Percentiles rank a stretch among this genome's conserved stretches.
Conservation (phyloP, 768 basidiomycete species). For the Phlebiopsis gigantea region DNA sequence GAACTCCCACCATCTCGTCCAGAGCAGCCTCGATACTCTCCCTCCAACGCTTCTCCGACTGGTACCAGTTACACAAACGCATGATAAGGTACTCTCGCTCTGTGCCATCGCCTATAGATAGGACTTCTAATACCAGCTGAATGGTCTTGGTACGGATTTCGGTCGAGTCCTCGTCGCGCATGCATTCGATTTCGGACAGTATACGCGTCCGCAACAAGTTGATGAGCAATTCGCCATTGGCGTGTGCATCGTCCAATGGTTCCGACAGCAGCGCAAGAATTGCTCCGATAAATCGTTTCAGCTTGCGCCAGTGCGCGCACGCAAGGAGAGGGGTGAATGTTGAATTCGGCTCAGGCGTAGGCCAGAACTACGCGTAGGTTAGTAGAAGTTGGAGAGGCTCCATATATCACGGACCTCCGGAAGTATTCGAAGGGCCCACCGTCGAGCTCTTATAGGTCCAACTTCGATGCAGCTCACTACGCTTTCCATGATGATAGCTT, state of each 20-base stretch:
- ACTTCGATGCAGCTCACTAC: constrained; percentile 43
- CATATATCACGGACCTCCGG: constrained; percentile 38
- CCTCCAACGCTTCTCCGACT: constrained; percentile 37
- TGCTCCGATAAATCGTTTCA: constrained; percentile 35
- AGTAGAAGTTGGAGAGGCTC: background rate
- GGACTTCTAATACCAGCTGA: constrained; percentile 37
- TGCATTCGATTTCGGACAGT: constrained; percentile 41
- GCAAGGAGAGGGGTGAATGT: constrained; percentile 40
- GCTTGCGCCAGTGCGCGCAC: constrained; percentile 42
- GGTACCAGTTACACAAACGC: constrained; percentile 33
- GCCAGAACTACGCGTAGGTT: constrained; percentile 37
- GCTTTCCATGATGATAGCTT: constrained; percentile 40
- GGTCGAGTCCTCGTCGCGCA: constrained; percentile 26
- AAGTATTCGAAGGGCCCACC: constrained; percentile 45
- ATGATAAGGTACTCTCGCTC: constrained; percentile 16
- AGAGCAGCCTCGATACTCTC: constrained; percentile 35
- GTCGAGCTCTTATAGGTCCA: constrained; percentile 36
- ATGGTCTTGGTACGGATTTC: constrained; percentile 38
- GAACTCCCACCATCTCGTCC: constrained; percentile 34
- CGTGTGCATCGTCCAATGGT: constrained; percentile 9
- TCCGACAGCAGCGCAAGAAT: constrained; percentile 27
- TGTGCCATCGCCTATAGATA: constrained; percentile 19
- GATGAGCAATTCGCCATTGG: constrained; percentile 30
- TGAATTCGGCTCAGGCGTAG: constrained; percentile 24
- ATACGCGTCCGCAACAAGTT: constrained; percentile 39